phyloP scores from a whole-genome alignment of 2,329 filamentous ascomycete genomes.

The Cladobotryum protrusum region DNA sequence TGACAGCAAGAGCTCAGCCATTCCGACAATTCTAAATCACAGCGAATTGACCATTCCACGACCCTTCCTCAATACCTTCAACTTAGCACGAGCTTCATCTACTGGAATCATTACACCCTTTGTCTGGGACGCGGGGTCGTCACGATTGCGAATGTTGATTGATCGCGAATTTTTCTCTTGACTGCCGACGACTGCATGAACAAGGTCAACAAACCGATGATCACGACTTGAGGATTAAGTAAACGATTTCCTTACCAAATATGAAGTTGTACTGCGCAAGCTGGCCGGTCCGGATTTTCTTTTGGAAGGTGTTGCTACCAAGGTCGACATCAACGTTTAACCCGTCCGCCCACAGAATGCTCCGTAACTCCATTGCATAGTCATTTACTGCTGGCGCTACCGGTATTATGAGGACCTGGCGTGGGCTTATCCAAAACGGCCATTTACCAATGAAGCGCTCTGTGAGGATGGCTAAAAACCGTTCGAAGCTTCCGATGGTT shows the following conservation, averaged over 20 bases:
- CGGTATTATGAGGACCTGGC: slow-evolving; percentile 56
- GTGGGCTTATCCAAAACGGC: slow-evolving; percentile 84
- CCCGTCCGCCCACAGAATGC: slow-evolving; percentile 58
- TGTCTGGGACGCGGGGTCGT: slow-evolving; percentile 55
- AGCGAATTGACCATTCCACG: too few relatives aligned
- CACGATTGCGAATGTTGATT: slow-evolving; percentile 58
- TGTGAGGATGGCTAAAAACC: slow-evolving; percentile 66
- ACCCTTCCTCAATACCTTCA: too few relatives aligned
- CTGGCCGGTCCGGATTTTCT: slow-evolving; percentile 82
- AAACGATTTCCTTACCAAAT: slow-evolving; percentile 47
- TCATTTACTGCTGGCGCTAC: slow-evolving; percentile 73
- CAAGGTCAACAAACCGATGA: too few relatives aligned
- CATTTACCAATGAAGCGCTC: slow-evolving; percentile 85
- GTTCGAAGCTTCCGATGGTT: slow-evolving; percentile 64
- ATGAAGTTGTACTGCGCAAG: slow-evolving; percentile 80
- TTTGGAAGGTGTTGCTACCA: slow-evolving; percentile 73
- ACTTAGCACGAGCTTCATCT: slow-evolving; percentile 37
- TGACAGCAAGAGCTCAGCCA: too few relatives aligned
- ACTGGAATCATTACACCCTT: slow-evolving; percentile 54
- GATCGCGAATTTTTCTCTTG: slow-evolving; percentile 54
- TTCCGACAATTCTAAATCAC: too few relatives aligned
- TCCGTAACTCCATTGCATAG: slow-evolving; percentile 70
- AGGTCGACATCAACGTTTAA: slow-evolving; percentile 58
- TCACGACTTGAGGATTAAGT: too few relatives aligned
- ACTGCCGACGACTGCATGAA: slow-evolving; percentile 49